Evolutionary conservation across 768 basidiomycete species (phyloP), one percentile per base, ranked within the genome.

Genomic region (Clitopilus passeckerianus): DNA sequence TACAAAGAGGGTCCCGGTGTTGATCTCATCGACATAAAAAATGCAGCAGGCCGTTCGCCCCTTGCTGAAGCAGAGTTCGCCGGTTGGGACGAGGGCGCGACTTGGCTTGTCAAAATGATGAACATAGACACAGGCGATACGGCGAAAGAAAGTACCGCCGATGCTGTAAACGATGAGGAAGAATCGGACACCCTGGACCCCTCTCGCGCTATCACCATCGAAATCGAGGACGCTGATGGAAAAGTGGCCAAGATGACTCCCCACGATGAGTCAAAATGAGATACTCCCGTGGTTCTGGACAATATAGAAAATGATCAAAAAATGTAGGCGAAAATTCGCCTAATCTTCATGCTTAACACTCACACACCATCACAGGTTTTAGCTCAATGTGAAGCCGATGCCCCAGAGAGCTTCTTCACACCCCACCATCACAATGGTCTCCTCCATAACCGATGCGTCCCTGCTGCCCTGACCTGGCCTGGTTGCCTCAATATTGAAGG

Each of bases 81-180:
- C 2, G 89, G 83, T 1, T 91, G 90, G 86, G 86, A 92, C 16
- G 93, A 94, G 63, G 92, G 91, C 22, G 88, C 92, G 15, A 82
- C 80, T 65, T 93, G 89, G 87, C 78, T 93, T 50, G 91, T 91
- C 0, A 81, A 86, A 67, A 81, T 89, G 72, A 95, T 95, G 89
- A 82, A 84, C 56, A 77, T 94, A 2, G 86, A 87, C 22, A 71
- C 78, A 2, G 81, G 74, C 41, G 72, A 65, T 44, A 61, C 54
- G n/a, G 74, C 74, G 53, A 71, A 71, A 34, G 72, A 69, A 52
- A 50, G 46, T 22, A 50, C 18, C 22, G 20, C 15, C 22, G 22
- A 23, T 50, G 46, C 16, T 50, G 46, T 10, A 18, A 66, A 66
- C 43, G 69, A 60, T n/a, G 75, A 72, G 20, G 75, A 63, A 5